Conservation (phyloP, 2,329 filamentous ascomycete genomes). For the Chaetomium sp. region DNA sequence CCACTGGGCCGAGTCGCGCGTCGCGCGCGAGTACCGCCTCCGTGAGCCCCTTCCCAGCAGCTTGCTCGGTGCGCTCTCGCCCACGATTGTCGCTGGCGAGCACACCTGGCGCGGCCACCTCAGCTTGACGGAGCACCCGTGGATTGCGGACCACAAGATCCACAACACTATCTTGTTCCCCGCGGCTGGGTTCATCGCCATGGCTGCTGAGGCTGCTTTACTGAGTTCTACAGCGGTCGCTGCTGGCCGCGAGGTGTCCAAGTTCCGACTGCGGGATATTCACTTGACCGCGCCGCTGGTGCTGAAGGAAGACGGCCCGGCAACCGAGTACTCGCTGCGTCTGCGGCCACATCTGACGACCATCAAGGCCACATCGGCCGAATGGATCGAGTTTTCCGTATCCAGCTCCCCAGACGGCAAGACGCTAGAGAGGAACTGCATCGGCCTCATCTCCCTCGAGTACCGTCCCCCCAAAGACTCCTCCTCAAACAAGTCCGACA, state of each 20-base stretch:
- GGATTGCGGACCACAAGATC: constrained; percentile 1
- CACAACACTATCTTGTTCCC: background rate
- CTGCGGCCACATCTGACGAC: background rate
- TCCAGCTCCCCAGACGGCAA: background rate
- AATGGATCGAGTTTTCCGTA: background rate
- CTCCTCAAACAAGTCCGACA: background rate
- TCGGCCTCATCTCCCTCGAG: background rate
- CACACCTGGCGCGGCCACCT: background rate
- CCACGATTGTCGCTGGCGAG: background rate
- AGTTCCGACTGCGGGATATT: background rate
- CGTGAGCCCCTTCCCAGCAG: background rate
- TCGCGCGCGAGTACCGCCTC: background rate
- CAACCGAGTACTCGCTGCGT: background rate
- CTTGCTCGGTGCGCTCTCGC: background rate
- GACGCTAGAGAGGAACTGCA: background rate
- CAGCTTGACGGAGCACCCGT: background rate
- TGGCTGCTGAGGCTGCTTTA: background rate
- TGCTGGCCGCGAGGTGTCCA: background rate
- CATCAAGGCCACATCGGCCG: background rate
- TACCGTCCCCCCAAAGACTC: background rate
- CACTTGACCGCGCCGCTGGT: background rate
- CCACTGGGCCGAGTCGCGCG: background rate
- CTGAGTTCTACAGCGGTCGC: background rate
- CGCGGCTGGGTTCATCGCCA: background rate
- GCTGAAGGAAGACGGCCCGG: background rate